A percentile compares a stretch with the other conserved stretches of the same genome.
Conservation (phyloP, 257 asterid species). For the Salvia rosmarinus region DNA sequence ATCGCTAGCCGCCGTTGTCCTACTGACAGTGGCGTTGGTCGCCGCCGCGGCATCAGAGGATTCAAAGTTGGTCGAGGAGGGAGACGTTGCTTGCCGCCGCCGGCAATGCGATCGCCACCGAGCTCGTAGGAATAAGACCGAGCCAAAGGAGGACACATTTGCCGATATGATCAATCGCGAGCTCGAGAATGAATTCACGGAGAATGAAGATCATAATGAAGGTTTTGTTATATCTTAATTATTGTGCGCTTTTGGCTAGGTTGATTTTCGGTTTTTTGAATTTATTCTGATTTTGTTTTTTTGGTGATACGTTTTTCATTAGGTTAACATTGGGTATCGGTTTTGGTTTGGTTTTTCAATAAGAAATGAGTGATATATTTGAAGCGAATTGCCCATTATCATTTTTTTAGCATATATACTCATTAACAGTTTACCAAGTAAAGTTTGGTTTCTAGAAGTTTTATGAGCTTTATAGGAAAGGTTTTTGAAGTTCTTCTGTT, state of each 20-base stretch:
- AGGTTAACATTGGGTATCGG: slow-evolving; percentile 38
- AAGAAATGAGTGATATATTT: not conserved
- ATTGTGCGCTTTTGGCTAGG: slow-evolving; percentile 28
- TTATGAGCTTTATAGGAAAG: slow-evolving; percentile 3
- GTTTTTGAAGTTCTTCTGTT: slow-evolving; percentile 5
- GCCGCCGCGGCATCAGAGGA: slow-evolving; percentile 48
- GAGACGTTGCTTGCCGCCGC: slow-evolving; percentile 4
- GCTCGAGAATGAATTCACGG: slow-evolving; percentile 87
- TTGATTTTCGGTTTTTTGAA: not conserved
- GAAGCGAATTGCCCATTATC: slow-evolving; percentile 6
- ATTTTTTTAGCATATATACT: not conserved
- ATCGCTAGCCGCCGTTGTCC: slow-evolving; percentile 40
- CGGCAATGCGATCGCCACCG: slow-evolving; percentile 46
- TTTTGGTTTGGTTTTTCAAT: not conserved
- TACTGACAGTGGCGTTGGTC: slow-evolving; percentile 38
- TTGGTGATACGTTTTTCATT: slow-evolving; percentile 24
- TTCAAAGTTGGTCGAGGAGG: slow-evolving; percentile 40
- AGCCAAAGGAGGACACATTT: slow-evolving; percentile 71
- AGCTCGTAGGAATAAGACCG: slow-evolving; percentile 48
- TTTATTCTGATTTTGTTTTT: not conserved
- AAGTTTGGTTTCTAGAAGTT: slow-evolving; percentile 27
- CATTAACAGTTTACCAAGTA: not conserved
- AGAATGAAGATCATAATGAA: slow-evolving; percentile 83
- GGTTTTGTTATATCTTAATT: slow-evolving; percentile 65
- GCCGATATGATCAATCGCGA: slow-evolving; percentile 98